Base-by-base conservation (phyloP, 352 stramenopile genomes). In the Thalassiosira hispida region DNA sequence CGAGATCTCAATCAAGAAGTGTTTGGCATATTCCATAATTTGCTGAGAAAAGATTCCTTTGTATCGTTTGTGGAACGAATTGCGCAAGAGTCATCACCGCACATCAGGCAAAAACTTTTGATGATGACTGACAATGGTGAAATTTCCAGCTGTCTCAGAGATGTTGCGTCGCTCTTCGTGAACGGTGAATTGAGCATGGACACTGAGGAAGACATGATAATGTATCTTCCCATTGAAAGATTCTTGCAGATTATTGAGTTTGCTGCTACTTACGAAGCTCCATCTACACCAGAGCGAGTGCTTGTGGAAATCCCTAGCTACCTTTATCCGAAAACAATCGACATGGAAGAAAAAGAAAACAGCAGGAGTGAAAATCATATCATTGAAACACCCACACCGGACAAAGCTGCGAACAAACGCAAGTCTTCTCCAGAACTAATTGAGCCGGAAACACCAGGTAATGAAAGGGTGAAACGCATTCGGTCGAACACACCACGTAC, bases 121-220 rank as follows among this genome's bases (percentile, higher is more conserved):
- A 47, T 31, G 2, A 70, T 76, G 53, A 25, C 76, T 25, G 68
- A 84, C 46, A 69, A 79, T 49, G 31, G 49, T 42, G 49, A 84
- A 25, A 52, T 79, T 55, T 44, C 61, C 38, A 49, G 51, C 56
- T 84, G 69, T 69, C 74, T 83, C 38, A 18, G 49, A 29, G 27
- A 62, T 38, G 51, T 78, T 25, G 67, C 72, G n/a, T 70, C 62
- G 14, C 53, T 83, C 18, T 16, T 67, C 35, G 75, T 61, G 1
- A 66, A 59, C 33, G 75, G 75, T 38, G 67, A 83, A 75, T 68
- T 78, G n/a, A 75, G 47, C 61, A 12, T 67, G n/a, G 53, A 72
- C 18, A 53, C 20, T 23, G 51, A 38, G 47, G 49, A 65, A 6
- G 60, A 71, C 22, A 46, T 46, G 35, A 64, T 63, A 20, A 22